Base-by-base conservation (phyloP, 2,329 filamentous ascomycete genomes). In the Cladorrhinum sp. region DNA sequence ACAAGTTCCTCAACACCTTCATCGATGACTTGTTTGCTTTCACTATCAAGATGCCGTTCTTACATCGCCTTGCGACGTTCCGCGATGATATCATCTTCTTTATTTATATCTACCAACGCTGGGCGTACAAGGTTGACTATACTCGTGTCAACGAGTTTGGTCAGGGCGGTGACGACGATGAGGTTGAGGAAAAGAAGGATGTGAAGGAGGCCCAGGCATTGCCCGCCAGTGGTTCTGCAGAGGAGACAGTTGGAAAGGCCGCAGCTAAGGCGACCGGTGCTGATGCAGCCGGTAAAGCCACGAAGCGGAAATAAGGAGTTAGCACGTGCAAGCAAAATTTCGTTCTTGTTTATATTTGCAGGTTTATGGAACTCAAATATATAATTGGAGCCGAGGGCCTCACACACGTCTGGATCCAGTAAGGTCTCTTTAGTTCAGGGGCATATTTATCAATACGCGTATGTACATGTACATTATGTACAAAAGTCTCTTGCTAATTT, bases 21-120 rank as follows among this genome's bases (percentile, higher is more conserved):
- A 98, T 99, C 74, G 95, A 99, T 76, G 95, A 99, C 72, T 81
- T 99, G 29, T 99, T 99, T 72, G 95, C 95, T 1, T 99, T 98
- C 71, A 99, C 95, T 41, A 97, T 99, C 80, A 98, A 98, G 79
- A 99, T 99, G 95, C 95, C 95, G 0, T 86, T 93, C 64, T 81
- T 99, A 55, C 95, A 99, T 76, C 86, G 95, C 16, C 81, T 99
- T 55, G 92, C 95, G 0, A 98, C 95, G 0, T 83, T 99, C 65
- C 84, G 95, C 62, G 95, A 99, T 73, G 95, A 99, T 71, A 82
- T 99, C 66, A 98, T 99, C 72, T 99, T 99, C 82, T 99, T 99
- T 73, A 83, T 99, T 61, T 99, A 97, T 78, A 69, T 99, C 3
- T 99, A 99, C 77, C 95, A 99, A 78, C 85, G 88, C 63, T 99